A percentile compares a stretch with the other conserved stretches of the same genome.
phyloP scores from a whole-genome alignment of 106 monocot species.

The Posidonia australis region DNA sequence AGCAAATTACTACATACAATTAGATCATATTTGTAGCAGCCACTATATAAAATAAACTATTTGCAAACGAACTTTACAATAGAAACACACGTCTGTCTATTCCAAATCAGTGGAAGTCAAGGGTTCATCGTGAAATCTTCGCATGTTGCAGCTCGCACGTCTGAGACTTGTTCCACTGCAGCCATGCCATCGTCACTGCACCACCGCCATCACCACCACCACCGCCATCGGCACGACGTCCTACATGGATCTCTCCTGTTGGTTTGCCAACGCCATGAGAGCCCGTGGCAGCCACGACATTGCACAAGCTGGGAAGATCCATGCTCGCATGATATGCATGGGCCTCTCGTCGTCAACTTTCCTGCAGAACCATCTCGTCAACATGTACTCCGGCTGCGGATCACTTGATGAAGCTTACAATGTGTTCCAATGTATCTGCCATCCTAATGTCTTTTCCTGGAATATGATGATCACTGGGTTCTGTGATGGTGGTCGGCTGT shows the following conservation, averaged over 20 bases:
- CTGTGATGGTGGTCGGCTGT: slow-evolving; percentile 20
- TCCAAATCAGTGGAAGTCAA: no score
- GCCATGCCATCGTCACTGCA: no score
- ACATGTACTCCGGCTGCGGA: slow-evolving; percentile 39
- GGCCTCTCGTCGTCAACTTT: slow-evolving; percentile 47
- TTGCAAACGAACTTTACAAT: no score
- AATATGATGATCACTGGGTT: slow-evolving; percentile 67
- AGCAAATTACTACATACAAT: no score
- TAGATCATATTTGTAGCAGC: no score
- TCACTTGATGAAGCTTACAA: slow-evolving; percentile 29
- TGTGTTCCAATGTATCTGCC: slow-evolving; percentile 26
- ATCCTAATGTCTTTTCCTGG: slow-evolving; percentile 46
- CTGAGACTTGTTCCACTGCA: no score
- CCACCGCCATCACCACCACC: no score
- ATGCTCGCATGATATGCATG: slow-evolving; percentile 33
- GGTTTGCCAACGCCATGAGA: not conserved
- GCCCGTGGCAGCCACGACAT: not conserved
- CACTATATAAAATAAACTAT: no score
- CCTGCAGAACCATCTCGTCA: slow-evolving; percentile 61
- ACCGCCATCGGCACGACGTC: not conserved
- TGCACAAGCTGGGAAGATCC: slow-evolving; percentile 29
- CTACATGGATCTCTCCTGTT: not conserved
- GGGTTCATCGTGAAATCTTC: no score
- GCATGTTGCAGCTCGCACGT: no score
- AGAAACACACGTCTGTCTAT: no score